Evolutionary conservation across 169 alveolate species (phyloP).

Genomic region (Plasmodium vinckei): DNA sequence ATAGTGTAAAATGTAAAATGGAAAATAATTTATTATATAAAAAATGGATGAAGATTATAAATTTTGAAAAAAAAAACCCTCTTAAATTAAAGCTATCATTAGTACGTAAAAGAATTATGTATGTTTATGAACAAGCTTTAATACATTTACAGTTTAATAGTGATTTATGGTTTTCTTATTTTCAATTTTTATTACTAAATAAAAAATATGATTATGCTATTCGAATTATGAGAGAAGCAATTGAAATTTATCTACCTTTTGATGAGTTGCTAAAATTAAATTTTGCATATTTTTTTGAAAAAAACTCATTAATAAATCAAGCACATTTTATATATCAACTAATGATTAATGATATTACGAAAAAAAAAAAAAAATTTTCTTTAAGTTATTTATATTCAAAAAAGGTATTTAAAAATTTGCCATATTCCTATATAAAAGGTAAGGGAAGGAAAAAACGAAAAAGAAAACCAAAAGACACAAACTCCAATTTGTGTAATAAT

Average conservation of each 20-base stretch:
- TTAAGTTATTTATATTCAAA: constrained; percentile 40
- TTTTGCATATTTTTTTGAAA: constrained; percentile 74
- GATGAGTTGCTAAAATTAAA: constrained; percentile 63
- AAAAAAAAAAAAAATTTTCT: constrained; percentile 47
- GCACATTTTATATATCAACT: constrained; percentile 66
- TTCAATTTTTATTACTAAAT: constrained; percentile 80
- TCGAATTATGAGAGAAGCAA: constrained; percentile 69
- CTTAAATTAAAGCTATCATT: constrained; percentile 58
- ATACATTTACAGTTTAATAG: constrained; percentile 77
- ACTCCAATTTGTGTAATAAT: too few species aligned
- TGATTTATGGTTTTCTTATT: constrained; percentile 83
- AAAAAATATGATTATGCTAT: constrained; percentile 75
- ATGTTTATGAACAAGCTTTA: constrained; percentile 79
- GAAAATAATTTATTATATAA: constrained; percentile 34
- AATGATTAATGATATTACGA: constrained; percentile 52
- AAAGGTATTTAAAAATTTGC: constrained; percentile 16
- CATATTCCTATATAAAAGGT: neutral
- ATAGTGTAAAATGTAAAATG: constrained; percentile 61
- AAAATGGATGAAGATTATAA: constrained; percentile 82
- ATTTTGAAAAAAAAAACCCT: constrained; percentile 83
- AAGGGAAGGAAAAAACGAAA: neutral
- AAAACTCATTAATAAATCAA: constrained; percentile 48
- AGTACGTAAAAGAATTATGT: constrained; percentile 79
- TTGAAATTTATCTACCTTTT: constrained; percentile 50
- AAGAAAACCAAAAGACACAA: neutral